Evolutionary conservation across 257 asterid genomes (phyloP).

Genomic region (Henckelia pumila): DNA sequence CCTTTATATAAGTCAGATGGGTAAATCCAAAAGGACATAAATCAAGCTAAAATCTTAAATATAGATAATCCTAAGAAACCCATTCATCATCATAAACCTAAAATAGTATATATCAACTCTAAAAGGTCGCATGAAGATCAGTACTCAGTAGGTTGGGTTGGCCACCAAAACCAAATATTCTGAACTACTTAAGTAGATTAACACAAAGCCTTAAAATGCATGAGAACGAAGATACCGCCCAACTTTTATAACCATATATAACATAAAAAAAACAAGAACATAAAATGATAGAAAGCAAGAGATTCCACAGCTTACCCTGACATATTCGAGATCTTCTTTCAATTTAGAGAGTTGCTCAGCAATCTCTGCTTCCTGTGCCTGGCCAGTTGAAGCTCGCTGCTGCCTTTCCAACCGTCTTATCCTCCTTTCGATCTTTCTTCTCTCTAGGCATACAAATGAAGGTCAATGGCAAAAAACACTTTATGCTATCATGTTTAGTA

Average conservation of each 20-base stretch:
- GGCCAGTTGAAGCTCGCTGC: conserved; percentile 66
- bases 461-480: conserved; percentile 12
- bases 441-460: conserved; percentile 45
- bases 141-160: background rate
- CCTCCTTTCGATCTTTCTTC: conserved; percentile 88
- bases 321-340: conserved; percentile 96
- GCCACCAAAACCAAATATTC: background rate
- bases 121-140: background rate
- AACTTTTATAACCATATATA: conserved; percentile 11
- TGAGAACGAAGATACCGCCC: conserved; percentile 4
- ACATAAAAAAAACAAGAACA: background rate
- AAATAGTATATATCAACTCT: background rate
- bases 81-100: background rate
- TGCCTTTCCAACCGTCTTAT: conserved; percentile 80
- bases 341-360: conserved; percentile 66
- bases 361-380: conserved; percentile 60
- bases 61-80: background rate
- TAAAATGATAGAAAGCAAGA: background rate
- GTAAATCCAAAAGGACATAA: background rate
- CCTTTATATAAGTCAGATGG: background rate
- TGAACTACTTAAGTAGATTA: background rate
- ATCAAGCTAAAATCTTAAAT: too few species aligned
- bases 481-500: background rate
- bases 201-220: conserved; percentile 3
- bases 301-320: conserved; percentile 51